These are phyloP conservation scores for Gloeostereum incarnatum DNA, from an alignment of 768 basidiomycete species.

Conservation along the genomic window DNA sequence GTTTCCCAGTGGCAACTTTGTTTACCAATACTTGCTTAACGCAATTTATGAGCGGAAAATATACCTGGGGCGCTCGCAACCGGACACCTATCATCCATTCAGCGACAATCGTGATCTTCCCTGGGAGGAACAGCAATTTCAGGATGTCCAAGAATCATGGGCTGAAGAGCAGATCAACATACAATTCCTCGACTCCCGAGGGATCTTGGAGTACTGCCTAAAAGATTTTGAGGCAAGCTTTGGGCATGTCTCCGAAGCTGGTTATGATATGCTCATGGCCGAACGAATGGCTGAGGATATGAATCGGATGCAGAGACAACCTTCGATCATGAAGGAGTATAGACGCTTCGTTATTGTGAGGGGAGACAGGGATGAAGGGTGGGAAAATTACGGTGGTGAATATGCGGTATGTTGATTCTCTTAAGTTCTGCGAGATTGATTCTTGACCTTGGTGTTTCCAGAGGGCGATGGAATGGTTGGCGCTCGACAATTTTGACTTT, in stretches of 20 bases:
- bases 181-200: constrained; percentile 23
- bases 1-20: constrained; percentile 27
- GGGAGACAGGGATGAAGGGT: constrained; percentile 20
- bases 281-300: constrained; percentile 40
- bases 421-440: too few species aligned
- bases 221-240: constrained; percentile 27
- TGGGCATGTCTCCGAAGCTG: constrained; percentile 20
- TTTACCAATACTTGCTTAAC: constrained; percentile 29
- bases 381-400: constrained; percentile 39
- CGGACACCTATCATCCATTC: constrained; percentile 17
- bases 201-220: constrained; percentile 34
- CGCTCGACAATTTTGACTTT: constrained; percentile 40
- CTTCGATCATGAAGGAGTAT: constrained; percentile 48
- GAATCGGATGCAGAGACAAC: constrained; percentile 47
- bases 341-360: constrained; percentile 59
- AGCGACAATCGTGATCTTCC: constrained; percentile 10
- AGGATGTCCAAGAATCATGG: constrained; percentile 21
- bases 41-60: constrained; percentile 49
- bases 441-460: constrained; percentile 16
- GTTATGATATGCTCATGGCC: constrained; percentile 27
- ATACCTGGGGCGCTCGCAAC: constrained; percentile 43
- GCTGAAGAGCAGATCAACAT: constrained; percentile 21
- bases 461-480: constrained; percentile 55
- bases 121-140: constrained; percentile 5
- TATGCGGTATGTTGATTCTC: too few species aligned